Conservation (phyloP, 805 yeast genomes). For the Brettanomyces nanus region DNA sequence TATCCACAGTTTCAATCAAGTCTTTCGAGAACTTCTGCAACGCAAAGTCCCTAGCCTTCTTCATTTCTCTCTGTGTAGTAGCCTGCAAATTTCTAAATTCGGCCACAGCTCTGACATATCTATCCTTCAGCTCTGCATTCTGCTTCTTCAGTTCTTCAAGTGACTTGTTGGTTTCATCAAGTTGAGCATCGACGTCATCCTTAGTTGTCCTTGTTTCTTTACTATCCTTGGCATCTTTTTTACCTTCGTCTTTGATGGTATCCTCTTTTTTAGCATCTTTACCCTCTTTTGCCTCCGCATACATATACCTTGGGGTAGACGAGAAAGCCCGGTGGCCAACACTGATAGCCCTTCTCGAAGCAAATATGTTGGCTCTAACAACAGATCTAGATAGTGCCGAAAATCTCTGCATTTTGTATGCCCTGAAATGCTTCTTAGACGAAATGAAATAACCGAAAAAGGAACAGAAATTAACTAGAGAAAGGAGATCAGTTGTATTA, state of each 20-base stretch:
- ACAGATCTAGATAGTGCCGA: neutral
- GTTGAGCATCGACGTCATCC: conserved; percentile 19
- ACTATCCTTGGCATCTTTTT: neutral
- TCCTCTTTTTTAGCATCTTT: neutral
- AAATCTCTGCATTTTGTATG: conserved; percentile 2
- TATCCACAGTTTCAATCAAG: conserved; percentile 80
- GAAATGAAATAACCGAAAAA: no score
- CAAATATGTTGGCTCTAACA: neutral
- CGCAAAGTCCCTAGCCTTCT: conserved; percentile 85
- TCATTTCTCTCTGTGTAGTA: conserved; percentile 77
- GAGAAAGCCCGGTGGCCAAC: neutral
- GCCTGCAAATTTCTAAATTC: conserved; percentile 91
- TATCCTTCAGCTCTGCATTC: conserved; percentile 73
- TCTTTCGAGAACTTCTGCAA: conserved; percentile 89
- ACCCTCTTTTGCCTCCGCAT: conserved; percentile 1
- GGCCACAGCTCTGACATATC: conserved; percentile 75
- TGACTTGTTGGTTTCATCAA: conserved; percentile 41
- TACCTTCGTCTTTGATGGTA: neutral
- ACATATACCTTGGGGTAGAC: neutral
- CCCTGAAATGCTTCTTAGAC: no score
- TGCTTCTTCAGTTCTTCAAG: conserved; percentile 60
- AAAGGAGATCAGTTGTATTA: no score
- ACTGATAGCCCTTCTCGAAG: neutral
- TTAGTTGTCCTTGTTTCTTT: neutral
- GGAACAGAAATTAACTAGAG: no score